Percentiles rank a stretch among this genome's conserved stretches.
phyloP scores from a whole-genome alignment of 140 eudicot genomes.

The Cichorium intybus region DNA sequence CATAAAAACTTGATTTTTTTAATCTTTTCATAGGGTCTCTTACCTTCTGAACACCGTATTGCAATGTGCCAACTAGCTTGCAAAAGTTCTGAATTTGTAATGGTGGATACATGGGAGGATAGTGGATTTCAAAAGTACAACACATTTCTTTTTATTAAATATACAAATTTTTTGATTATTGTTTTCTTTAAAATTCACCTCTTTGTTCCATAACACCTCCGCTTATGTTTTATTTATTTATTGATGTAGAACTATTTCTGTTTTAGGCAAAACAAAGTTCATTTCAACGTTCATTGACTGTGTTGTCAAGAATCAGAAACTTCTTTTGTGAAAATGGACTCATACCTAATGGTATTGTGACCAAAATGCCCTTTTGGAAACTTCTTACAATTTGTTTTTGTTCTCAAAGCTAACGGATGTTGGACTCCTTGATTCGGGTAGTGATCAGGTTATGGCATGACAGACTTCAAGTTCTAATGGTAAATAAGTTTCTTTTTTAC shows the following conservation, averaged over 20 bases:
- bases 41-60: too few relatives aligned
- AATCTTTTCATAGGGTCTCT: too few relatives aligned
- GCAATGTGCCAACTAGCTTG: constrained; percentile 80
- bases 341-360: constrained; percentile 52
- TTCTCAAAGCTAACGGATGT: too few relatives aligned
- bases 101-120: constrained; percentile 99
- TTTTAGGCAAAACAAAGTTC: constrained; percentile 71
- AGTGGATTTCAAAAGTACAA: not conserved
- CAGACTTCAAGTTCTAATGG: too few relatives aligned
- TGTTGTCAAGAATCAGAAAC: constrained; percentile 65
- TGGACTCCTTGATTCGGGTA: too few relatives aligned
- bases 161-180: not conserved
- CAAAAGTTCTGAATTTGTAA: constrained; percentile 70
- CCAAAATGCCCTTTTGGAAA: too few relatives aligned
- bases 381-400: too few relatives aligned
- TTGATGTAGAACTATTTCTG: constrained; percentile 17
- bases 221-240: constrained; percentile 1
- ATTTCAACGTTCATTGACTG: constrained; percentile 79
- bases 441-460: too few relatives aligned
- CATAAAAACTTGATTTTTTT: too few relatives aligned
- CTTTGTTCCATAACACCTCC: not conserved
- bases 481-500: too few relatives aligned
- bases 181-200: constrained; percentile 1
- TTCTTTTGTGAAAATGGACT: constrained; percentile 37
- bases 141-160: not conserved